phyloP scores from a whole-genome alignment of 495 filamentous ascomycete genomes.

The Podospora pseudopauciseta region DNA sequence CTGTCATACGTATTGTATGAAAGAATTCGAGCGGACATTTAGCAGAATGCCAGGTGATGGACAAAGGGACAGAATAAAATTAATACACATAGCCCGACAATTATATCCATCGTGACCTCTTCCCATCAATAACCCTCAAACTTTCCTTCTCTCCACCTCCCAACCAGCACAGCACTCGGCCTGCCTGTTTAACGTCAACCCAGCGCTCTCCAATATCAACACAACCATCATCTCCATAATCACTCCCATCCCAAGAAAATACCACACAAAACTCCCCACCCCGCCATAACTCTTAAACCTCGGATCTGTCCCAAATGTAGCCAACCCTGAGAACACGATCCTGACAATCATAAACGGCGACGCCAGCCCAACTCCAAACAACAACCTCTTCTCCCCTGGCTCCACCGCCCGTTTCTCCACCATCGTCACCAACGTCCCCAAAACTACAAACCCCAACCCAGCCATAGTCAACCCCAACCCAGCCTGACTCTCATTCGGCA shows the following conservation, averaged over 20 bases:
- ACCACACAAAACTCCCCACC: slow-evolving; percentile 21
- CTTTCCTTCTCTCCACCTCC: not conserved
- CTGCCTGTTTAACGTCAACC: slow-evolving; percentile 29
- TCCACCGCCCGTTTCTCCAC: slow-evolving; percentile 25
- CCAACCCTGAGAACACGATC: slow-evolving; percentile 31
- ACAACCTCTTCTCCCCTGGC: slow-evolving; percentile 34
- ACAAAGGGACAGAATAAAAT: too few relatives aligned
- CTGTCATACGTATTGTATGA: too few relatives aligned
- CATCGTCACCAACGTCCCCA: slow-evolving; percentile 24
- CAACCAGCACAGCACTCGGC: not conserved
- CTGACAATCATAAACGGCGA: slow-evolving; percentile 41
- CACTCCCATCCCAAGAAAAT: slow-evolving; percentile 32
- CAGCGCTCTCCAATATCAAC: slow-evolving; percentile 31
- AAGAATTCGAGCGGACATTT: too few relatives aligned
- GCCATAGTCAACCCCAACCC: slow-evolving; percentile 31
- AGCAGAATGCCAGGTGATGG: too few relatives aligned
- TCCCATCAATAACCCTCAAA: not conserved
- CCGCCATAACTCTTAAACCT: slow-evolving; percentile 31
- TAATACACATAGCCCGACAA: too few relatives aligned
- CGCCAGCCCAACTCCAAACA: slow-evolving; percentile 30
- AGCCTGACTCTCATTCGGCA: slow-evolving; percentile 27
- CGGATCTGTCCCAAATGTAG: slow-evolving; percentile 25
- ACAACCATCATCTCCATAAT: slow-evolving; percentile 40
- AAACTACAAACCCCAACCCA: slow-evolving; percentile 26
- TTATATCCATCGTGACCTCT: too few relatives aligned